Evolutionary conservation across 441 rosid species (phyloP).

Genomic region (Sinapis alba): DNA sequence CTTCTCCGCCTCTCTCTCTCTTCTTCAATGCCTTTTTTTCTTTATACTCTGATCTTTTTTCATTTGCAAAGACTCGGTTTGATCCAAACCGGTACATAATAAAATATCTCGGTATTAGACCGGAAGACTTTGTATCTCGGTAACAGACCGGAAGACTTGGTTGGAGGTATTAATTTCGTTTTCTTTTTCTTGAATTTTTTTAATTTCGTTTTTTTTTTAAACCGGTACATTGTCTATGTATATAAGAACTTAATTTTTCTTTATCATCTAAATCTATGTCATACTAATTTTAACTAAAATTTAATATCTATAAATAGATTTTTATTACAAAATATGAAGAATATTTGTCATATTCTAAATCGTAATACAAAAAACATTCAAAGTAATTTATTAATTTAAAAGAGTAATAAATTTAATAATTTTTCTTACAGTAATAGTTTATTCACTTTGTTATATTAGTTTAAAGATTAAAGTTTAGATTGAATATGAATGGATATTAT

Average conservation of each 20-base stretch:
- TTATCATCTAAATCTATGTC: neutral
- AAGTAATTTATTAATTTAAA: neutral
- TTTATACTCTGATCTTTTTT: neutral
- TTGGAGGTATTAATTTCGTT: neutral
- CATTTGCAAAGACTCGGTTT: neutral
- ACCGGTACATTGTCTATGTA: neutral
- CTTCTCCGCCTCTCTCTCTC: slow-evolving; percentile 23
- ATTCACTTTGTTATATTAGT: neutral
- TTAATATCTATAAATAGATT: neutral
- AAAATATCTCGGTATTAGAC: no score
- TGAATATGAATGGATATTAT: neutral
- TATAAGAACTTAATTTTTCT: neutral
- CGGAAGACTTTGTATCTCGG: neutral
- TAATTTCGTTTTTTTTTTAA: neutral
- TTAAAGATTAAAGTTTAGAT: neutral
- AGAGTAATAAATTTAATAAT: neutral
- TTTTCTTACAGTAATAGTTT: neutral
- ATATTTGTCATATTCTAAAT: neutral
- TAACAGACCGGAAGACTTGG: neutral
- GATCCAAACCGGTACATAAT: neutral
- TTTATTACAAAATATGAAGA: neutral
- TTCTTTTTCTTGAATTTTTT: no score
- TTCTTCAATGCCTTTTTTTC: neutral
- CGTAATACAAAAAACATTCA: neutral
- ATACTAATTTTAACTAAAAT: neutral